These are phyloP conservation scores for Cubamyces sp. DNA, from an alignment of 768 basidiomycete species.

Conservation along the genomic window DNA sequence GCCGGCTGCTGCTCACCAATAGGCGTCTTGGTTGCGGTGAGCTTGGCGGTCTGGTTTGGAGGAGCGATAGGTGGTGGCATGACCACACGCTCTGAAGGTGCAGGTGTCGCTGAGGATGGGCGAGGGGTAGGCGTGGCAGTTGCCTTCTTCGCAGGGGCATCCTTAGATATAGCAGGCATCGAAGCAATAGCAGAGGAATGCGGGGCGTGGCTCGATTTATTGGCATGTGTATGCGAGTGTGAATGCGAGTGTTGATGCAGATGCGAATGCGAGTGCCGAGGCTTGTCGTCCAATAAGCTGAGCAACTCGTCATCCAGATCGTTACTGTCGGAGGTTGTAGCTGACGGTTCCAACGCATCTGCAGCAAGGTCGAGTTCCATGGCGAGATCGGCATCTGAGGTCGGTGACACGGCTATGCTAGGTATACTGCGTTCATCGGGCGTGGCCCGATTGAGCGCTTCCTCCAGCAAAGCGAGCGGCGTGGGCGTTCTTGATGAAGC, in stretches of 20 bases:
- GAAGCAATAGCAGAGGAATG: neutral
- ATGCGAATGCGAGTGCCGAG: constrained; percentile 16
- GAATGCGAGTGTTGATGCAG: constrained; percentile 3
- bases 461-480: constrained; percentile 27
- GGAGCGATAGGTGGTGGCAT: constrained; percentile 55
- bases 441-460: constrained; percentile 20
- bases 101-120: constrained; percentile 16
- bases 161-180: neutral
- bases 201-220: neutral
- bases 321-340: constrained; percentile 44
- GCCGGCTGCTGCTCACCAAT: neutral
- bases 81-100: constrained; percentile 49
- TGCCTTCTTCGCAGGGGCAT: neutral
- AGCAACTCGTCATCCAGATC: constrained; percentile 69
- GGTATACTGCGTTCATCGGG: neutral
- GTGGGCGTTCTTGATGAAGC: constrained; percentile 24
- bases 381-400: constrained; percentile 25
- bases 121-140: constrained; percentile 22
- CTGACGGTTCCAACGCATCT: constrained; percentile 11
- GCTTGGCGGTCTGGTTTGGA: constrained; percentile 7
- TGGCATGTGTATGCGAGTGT: neutral
- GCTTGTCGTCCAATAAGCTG: constrained; percentile 65
- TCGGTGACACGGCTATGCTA: neutral
- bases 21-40: neutral
- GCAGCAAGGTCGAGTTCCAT: constrained; percentile 44